These are phyloP conservation scores for Blastomyces silverae DNA, from an alignment of 2,329 filamentous ascomycete species.

Conservation along the genomic window DNA sequence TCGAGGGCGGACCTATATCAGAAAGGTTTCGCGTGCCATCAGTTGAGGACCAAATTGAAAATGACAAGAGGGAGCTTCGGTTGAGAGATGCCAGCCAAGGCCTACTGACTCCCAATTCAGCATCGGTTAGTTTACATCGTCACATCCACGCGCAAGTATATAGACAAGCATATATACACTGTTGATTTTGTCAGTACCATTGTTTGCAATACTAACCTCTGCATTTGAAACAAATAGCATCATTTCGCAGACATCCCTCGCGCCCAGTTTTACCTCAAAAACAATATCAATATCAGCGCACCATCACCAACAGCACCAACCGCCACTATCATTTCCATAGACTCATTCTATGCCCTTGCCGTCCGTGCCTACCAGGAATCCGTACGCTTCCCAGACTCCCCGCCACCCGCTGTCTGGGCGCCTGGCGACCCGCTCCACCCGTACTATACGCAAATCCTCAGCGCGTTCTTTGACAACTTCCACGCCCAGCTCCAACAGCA, in stretches of 20 bases:
- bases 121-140: not conserved
- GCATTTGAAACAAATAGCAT: not conserved
- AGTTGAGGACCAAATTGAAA: constrained; percentile 1
- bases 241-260: not conserved
- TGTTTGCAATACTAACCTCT: not conserved
- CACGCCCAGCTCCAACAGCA: constrained; percentile 13
- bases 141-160: not conserved
- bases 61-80: constrained; percentile 4
- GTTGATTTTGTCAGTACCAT: not conserved
- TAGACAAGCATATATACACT: not conserved
- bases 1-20: constrained; percentile 4
- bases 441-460: constrained; percentile 20
- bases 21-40: not conserved
- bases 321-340: not conserved
- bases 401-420: constrained; percentile 20
- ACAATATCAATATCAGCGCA: not conserved
- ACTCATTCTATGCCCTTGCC: constrained; percentile 19
- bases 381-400: constrained; percentile 19
- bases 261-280: not conserved
- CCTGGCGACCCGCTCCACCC: constrained; percentile 17
- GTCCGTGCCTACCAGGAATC: constrained; percentile 21
- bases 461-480: constrained; percentile 18
- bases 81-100: not conserved
- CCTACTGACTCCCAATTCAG: not conserved
- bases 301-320: not conserved